Evolutionary conservation across 2,329 filamentous ascomycete genomes (phyloP), one percentile per base, ranked within the genome.

Genomic region (Colletotrichum lini): DNA sequence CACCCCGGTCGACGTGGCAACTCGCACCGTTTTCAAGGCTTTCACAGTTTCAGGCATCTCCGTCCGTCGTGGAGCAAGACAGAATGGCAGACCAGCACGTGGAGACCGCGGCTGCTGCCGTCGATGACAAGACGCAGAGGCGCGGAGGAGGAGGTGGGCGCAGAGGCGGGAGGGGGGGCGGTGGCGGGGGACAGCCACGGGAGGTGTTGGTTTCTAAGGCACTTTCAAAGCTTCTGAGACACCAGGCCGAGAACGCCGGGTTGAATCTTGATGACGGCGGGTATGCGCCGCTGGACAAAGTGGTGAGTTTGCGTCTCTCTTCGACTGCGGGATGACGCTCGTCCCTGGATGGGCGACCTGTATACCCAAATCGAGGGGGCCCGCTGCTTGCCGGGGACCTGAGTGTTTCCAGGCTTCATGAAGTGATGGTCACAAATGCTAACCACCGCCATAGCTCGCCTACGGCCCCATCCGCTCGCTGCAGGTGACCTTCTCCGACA

Each of bases 401-500:
- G 35, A 50, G 35, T 40, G 45, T 30, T 59, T 26, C 21, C 6
- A 18, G n/a, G n/a, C n/a, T 40, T 18, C 59, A 49, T 40, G 54
- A 35, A 13, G 8, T 13, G 12, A 15, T 26, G 61, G 12, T 3
- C 26, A 49, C 21, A 5, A 30, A 45, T 67, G 44, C 57, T 56
- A 68, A 70, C 35, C 56, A 13, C 2, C 35, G 21, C 18, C 38
- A 35, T 67, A 89, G 87, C 82, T 91, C 53, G 80, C 82, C 72
- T 90, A 86, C 84, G 84, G 82, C 0, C 87, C 88, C 10, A 76
- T 98, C 65, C 89, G 89, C 73, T 90, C 89, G 4, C 86, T 97
- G 12, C 87, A 93, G 72, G 89, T 93, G n/a, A 93, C 92, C 0
- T 88, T 98, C 68, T 83, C 86, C 2, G 96, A 98, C 75, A 86